phyloP scores from a whole-genome alignment of 148 eudicot species.

The Rhododendron simsii region DNA sequence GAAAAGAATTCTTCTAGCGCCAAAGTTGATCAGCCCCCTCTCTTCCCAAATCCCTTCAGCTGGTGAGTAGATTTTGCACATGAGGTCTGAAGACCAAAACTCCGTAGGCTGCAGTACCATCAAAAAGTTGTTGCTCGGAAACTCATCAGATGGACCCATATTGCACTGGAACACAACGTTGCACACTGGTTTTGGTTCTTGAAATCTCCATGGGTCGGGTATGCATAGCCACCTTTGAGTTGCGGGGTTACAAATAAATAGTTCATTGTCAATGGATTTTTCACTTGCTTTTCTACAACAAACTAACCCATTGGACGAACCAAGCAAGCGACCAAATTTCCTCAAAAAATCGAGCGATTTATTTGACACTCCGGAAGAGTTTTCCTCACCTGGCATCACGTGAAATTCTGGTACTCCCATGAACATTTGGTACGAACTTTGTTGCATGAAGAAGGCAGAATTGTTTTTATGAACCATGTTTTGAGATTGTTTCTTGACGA shows the following conservation, averaged over 20 bases:
- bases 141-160: not conserved
- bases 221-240: not conserved
- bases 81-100: not conserved
- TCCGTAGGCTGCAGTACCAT: not conserved
- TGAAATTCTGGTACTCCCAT: not conserved
- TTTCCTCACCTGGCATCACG: not conserved
- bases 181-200: not conserved
- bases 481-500: not conserved
- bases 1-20: not conserved
- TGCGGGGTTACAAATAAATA: not conserved
- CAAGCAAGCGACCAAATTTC: not conserved
- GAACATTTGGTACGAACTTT: no score
- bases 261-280: not conserved
- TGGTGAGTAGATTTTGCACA: not conserved
- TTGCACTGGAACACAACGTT: not conserved
- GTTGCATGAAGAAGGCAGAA: not conserved
- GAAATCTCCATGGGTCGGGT: not conserved
- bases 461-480: not conserved
- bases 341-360: not conserved
- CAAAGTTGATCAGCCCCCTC: not conserved
- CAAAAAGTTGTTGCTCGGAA: not conserved
- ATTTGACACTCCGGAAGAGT: not conserved
- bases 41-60: not conserved
- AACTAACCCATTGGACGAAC: not conserved
- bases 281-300: not conserved